Evolutionary conservation across 441 rosid species (phyloP), one percentile per base, ranked within the genome.

Genomic region (Populus hybrid): DNA sequence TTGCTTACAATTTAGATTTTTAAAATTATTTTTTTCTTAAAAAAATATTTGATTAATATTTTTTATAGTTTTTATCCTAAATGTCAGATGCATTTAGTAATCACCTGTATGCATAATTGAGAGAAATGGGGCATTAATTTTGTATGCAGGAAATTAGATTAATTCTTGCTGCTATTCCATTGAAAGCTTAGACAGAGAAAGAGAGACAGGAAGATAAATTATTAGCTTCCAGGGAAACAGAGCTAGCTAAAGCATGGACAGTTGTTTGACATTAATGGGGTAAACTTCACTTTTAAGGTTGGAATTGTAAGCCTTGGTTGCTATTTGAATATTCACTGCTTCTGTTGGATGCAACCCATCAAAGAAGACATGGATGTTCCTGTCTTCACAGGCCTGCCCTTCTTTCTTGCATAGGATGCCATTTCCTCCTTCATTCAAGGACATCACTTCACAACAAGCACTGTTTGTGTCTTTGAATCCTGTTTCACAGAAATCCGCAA

Each of bases 311-410:
- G 90, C 90, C 84, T 83, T 89, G 36, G 75, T 64, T 30, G 88
- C 88, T 64, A 90, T 78, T 0, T 79, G 21, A 59, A 74, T 28
- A 79, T 86, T 90, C 59, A 86, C 92, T 2, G 89, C 89, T 74
- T 87, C 91, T 16, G 92, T 86, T 30, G 92, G 94, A 68, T 90
- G 94, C 59, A 87, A 38, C 26, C 90, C 92, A 54, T 90, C 90
- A 57, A 88, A 89, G 79, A 79, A 87, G 18, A 89, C 89, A 26
- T 87, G 76, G 6, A 0, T 36, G n/a, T 32, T 85, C 70, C 94
- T 80, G 28, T 85, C 75, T 30, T 24, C 34, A 46, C 92, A 86
- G 2, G 50, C 75, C 8, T 21, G 5, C 9, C 90, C 91, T 0
- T 81, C 83, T 72, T 72, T 83, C 77, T 72, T 83, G 87, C 94